Conservation (phyloP, 2,329 filamentous ascomycete genomes). For the Chrysosporium keratinophilum region DNA sequence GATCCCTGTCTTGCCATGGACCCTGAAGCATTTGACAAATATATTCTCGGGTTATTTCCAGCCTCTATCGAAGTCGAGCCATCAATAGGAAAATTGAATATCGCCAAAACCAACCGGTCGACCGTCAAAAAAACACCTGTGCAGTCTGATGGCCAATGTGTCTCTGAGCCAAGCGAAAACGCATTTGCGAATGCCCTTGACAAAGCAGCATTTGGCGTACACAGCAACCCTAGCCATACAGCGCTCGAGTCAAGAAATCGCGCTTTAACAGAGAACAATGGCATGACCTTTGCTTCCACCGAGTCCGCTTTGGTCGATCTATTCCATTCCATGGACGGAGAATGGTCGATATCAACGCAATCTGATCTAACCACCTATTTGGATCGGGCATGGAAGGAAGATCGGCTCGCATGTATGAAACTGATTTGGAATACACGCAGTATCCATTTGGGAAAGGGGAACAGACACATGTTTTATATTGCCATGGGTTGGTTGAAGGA, state of each 20-base stretch:
- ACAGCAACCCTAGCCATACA: background rate
- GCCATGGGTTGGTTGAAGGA: constrained; percentile 48
- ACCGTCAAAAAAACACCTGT: background rate
- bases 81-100: constrained; percentile 29
- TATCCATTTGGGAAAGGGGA: constrained; percentile 51
- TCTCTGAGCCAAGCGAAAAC: background rate
- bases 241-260: background rate
- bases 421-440: constrained; percentile 52
- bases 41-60: constrained; percentile 8
- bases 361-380: constrained; percentile 34
- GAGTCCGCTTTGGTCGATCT: constrained; percentile 43
- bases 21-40: constrained; percentile 7
- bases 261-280: constrained; percentile 45
- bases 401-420: constrained; percentile 44
- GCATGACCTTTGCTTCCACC: constrained; percentile 42
- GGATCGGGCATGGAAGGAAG: constrained; percentile 41
- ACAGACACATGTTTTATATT: constrained; percentile 41
- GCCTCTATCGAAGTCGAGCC: background rate
- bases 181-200: constrained; percentile 5
- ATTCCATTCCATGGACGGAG: constrained; percentile 42
- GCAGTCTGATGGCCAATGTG: background rate
- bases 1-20: constrained; percentile 12
- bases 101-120: background rate
- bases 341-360: constrained; percentile 28
- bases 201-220: background rate